Conservation (phyloP, 768 basidiomycete species). For the Tubosaeta sp. region DNA sequence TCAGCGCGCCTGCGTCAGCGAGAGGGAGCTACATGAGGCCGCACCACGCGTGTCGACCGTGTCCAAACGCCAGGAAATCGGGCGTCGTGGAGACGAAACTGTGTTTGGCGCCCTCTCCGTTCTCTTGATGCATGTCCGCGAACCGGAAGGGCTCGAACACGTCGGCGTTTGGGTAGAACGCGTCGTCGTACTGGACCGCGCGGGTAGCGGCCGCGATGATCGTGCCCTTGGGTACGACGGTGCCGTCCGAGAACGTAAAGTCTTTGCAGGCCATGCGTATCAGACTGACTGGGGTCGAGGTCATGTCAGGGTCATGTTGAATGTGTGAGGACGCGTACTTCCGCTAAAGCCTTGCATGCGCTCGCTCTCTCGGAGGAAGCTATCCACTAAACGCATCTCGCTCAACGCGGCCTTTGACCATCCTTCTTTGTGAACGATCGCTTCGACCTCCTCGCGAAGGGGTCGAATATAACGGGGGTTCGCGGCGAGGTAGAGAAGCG, state of each 20-base stretch:
- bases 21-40: slow-evolving; percentile 9
- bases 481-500: slow-evolving; percentile 34
- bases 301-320: not conserved
- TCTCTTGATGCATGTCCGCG: slow-evolving; percentile 30
- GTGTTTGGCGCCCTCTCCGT: slow-evolving; percentile 30
- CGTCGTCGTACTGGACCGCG: slow-evolving; percentile 18
- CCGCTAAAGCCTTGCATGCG: slow-evolving; percentile 27
- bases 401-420: slow-evolving; percentile 25
- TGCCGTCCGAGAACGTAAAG: slow-evolving; percentile 37
- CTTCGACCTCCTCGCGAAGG: slow-evolving; percentile 37
- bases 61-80: slow-evolving; percentile 37
- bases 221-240: slow-evolving; percentile 33
- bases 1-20: too few relatives aligned
- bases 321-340: slow-evolving; percentile 13
- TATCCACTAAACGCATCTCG: slow-evolving; percentile 35
- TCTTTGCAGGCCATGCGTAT: slow-evolving; percentile 30
- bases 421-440: slow-evolving; percentile 21
- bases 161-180: slow-evolving; percentile 31
- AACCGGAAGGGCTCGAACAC: slow-evolving; percentile 50
- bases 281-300: slow-evolving; percentile 22
- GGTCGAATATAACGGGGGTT: slow-evolving; percentile 30
- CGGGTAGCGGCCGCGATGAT: slow-evolving; percentile 18
- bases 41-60: slow-evolving; percentile 27
- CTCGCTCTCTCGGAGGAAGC: slow-evolving; percentile 36
- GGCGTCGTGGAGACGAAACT: slow-evolving; percentile 33